Base-by-base conservation (phyloP, 140 eudicot genomes). In the Ambrosia hybrid region DNA sequence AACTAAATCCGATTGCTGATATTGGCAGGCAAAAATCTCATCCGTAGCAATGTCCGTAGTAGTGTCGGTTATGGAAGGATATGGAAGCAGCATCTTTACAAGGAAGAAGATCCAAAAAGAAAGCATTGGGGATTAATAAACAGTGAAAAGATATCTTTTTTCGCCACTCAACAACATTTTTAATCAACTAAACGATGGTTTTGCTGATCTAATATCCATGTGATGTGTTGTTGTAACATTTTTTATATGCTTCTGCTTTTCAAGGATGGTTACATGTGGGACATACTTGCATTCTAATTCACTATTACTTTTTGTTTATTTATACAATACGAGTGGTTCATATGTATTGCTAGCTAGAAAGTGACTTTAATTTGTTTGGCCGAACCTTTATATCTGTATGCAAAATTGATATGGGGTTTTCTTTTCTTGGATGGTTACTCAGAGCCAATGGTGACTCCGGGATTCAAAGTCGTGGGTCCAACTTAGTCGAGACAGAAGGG, bases 231-330 rank as follows among this genome's bases (percentile, higher is more conserved):
- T 38, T 38, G 5, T 43, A 43, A 43, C 48, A 43, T 43, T 53
- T 49, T 49, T 30, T 68, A 37, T 70, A 52, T 14, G 65, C 63
- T 70, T 70, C 37, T 67, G 12, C 21, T 10, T 67, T 67, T 11
- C 1, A 17, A 41, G 41, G 72, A 67, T 67, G 72, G 21, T 13
- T 67, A 67, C 43, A 17, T 67, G 60, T 49, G 26, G 72, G 72
- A 67, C 30, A 46, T 67, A 11, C 51, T 39, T 64, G 69, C 45
- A 67, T 10, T 11, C 26, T 21, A 46, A 49, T 26, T 30, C 38
- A 67, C 59, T 46, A 17, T 34, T 16, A 48, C 41, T 48, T 21
- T 67, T 34, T 11, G 5, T 46, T 10, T 66, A 6, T 9, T 8
- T 57, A 56, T 21, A 57, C 17, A 61, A 61, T 34, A n/a, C 48